Conservation (phyloP, 257 asterid species). For the Przewalskia tangutica region DNA sequence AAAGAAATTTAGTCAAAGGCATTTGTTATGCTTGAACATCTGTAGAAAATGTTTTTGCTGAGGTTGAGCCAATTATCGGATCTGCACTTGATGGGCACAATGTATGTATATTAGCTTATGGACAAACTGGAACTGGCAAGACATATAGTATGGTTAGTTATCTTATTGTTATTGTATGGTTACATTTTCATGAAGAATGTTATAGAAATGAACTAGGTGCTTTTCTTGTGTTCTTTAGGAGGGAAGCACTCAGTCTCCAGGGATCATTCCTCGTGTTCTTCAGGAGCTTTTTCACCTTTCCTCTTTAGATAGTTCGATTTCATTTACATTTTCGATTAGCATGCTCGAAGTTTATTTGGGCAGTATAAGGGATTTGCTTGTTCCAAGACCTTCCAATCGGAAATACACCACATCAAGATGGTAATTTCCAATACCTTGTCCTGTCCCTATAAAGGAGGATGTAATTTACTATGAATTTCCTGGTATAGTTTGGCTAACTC, state of each 20-base stretch:
- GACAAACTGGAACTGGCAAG: constrained; percentile 45
- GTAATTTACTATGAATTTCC: neutral
- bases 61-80: constrained; percentile 41
- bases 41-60: constrained; percentile 33
- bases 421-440: constrained; percentile 13
- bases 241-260: constrained; percentile 24
- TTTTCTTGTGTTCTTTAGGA: constrained; percentile 17
- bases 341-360: constrained; percentile 42
- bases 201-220: neutral
- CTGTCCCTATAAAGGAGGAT: neutral
- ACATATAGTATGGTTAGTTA: constrained; percentile 33
- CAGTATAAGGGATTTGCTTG: constrained; percentile 30
- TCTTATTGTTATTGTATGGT: constrained; percentile 6
- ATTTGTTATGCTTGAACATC: constrained; percentile 15
- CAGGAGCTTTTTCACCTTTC: constrained; percentile 18
- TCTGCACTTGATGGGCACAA: constrained; percentile 42
- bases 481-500: constrained; percentile 10
- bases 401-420: constrained; percentile 22
- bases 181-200: neutral
- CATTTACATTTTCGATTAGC: constrained; percentile 31
- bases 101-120: constrained; percentile 35
- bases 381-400: constrained; percentile 24
- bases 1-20: neutral
- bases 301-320: constrained; percentile 15
- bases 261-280: constrained; percentile 34